These are phyloP conservation scores for Choanephora cucurbitarum DNA, from an alignment of 371 early-diverging fungal genomes.

Conservation along the genomic window DNA sequence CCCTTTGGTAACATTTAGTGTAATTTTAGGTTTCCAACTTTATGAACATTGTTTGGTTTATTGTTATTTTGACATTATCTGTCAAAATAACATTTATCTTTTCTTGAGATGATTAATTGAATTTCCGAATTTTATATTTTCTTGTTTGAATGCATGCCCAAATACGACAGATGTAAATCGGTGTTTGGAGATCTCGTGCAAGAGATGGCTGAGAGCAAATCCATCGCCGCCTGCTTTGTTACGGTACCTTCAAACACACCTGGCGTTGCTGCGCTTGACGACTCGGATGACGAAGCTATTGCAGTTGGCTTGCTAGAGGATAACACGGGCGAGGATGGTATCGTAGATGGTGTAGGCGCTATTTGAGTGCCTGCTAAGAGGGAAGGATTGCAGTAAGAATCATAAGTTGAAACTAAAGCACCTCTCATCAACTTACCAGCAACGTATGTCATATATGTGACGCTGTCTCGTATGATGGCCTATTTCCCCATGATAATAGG, in stretches of 20 bases:
- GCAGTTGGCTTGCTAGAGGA: conserved; percentile 1
- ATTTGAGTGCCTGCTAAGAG: conserved; percentile 4
- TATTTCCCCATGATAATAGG: conserved; percentile 10
- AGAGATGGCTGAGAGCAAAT: conserved; percentile 7
- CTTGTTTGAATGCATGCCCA: no score
- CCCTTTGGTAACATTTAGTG: no score
- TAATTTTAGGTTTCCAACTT: no score
- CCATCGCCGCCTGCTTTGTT: conserved; percentile 4
- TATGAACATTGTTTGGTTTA: no score
- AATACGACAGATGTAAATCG: no score
- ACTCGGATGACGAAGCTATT: conserved; percentile 1
- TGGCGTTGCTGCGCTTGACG: conserved; percentile 1
- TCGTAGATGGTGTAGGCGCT: conserved; percentile 1
- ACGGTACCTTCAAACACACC: conserved; percentile 6
- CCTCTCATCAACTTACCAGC: conserved; percentile 2
- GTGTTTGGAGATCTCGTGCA: conserved; percentile 4
- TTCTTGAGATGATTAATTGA: no score
- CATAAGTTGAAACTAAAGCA: conserved; percentile 7
- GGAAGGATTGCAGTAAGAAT: conserved; percentile 7
- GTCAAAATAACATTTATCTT: no score
- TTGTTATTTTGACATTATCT: no score
- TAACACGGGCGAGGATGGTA: conserved; percentile 5
- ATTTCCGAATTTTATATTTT: no score
- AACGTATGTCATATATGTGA: conserved; percentile 4
- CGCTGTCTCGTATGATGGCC: conserved; percentile 9